Base-by-base conservation (phyloP, 345 rosid genomes). In the Balakata baccata region DNA sequence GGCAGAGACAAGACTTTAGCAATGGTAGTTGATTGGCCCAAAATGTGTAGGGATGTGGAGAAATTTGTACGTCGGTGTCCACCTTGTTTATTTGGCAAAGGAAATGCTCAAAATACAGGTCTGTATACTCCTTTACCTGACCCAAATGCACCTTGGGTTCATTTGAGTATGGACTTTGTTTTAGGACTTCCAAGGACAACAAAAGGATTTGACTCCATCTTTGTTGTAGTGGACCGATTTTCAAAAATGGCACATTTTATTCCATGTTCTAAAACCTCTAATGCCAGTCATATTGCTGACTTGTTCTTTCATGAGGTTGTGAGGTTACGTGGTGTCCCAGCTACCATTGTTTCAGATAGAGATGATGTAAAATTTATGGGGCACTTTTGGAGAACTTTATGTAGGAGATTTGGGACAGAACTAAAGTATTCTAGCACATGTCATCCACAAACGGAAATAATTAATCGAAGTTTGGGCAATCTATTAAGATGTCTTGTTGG, bases 1-100 rank as follows among this genome's bases (percentile, higher is more conserved):
- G 39, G 61, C 3, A 17, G 39, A 11, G 47, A 58, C 4, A 65
- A 66, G 50, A 46, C 6, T 9, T 29, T 72, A 12, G 12, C 41
- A 34, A 60, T 49, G 73, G 69, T 72, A 12, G 39, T 18, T 6
- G 7, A 66, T 56, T 56, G 64, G 64, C 75, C 57, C 1, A 37
- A 34, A n/a, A 5, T 64, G 23, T 3, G 20, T 7, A 34, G 25
- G 8, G 61, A 73, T 17, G 20, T 25, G 0, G 14, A 17, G 9
- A 22, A 22, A 37, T 14, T 77, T 1, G 62, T 66, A 1, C 20
- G 47, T 6, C 46, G 51, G 18, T 71, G 61, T 20, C 23, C 7
- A 0, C 7, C 66, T 64, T 29, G 70, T 63, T 29, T 18, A 51
- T 75, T 59, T 39, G 57, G 69, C 64, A 63, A 69, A 46, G 45